phyloP scores from a whole-genome alignment of 225 moss, liverwort and hornwort species.

The Climacium dendroides region DNA sequence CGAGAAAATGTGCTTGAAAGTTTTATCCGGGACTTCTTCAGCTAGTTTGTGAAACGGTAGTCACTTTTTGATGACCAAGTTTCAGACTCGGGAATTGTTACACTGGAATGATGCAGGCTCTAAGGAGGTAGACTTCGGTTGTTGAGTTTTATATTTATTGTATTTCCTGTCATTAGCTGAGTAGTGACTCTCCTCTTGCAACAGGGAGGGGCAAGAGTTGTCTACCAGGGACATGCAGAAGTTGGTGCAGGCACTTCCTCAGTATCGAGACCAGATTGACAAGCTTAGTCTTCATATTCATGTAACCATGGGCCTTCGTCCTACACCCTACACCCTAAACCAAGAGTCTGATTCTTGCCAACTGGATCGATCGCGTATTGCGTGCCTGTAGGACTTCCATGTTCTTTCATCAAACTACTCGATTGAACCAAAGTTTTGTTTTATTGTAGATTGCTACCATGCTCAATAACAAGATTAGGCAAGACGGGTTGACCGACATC shows the following conservation, averaged over 20 bases:
- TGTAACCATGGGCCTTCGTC: slow-evolving; percentile 13
- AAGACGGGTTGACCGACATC: slow-evolving; percentile 63
- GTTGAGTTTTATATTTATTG: not conserved
- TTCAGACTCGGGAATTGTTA: not conserved
- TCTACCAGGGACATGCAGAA: slow-evolving; percentile 99
- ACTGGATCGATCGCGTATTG: not conserved
- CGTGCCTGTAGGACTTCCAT: not conserved
- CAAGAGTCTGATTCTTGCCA: not conserved
- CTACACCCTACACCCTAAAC: not conserved
- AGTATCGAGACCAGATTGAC: slow-evolving; percentile 96
- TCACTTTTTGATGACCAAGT: not conserved
- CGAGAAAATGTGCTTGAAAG: not conserved
- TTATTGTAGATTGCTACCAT: slow-evolving; percentile 73
- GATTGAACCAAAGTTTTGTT: not conserved
- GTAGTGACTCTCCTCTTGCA: not conserved
- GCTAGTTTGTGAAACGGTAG: not conserved
- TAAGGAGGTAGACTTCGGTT: not conserved
- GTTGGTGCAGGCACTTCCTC: slow-evolving; percentile 94
- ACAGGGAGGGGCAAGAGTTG: slow-evolving; percentile 84
- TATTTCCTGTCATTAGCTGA: not conserved
- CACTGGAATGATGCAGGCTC: not conserved
- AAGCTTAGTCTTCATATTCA: slow-evolving; percentile 97
- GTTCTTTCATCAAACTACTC: not conserved
- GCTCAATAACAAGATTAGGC: slow-evolving; percentile 71
- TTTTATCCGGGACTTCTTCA: not conserved